Evolutionary conservation across 306 rosid species (phyloP).

Genomic region (Quercus agrifolia): DNA sequence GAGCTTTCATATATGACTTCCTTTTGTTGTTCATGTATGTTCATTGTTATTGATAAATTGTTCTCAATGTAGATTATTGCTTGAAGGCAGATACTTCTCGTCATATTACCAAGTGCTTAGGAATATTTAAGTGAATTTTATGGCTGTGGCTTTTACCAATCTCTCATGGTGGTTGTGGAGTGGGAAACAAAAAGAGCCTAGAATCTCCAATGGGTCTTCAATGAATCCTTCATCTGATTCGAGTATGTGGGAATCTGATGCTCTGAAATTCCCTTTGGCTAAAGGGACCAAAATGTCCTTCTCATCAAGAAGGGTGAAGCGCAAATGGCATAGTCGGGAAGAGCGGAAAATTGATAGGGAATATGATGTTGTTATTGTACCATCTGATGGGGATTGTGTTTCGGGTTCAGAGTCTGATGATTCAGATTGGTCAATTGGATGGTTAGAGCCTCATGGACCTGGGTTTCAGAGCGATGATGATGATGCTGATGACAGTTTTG

Average conservation of each 20-base stretch:
- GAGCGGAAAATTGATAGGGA: slow-evolving; percentile 79
- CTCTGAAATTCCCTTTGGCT: slow-evolving; percentile 63
- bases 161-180: slow-evolving; percentile 95
- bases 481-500: slow-evolving; percentile 80
- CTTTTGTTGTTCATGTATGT: not conserved
- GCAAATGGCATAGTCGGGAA: slow-evolving; percentile 89
- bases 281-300: slow-evolving; percentile 50
- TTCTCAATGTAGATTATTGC: slow-evolving; percentile 23
- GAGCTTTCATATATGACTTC: not conserved
- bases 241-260: slow-evolving; percentile 62
- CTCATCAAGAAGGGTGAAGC: slow-evolving; percentile 69
- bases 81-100: not conserved
- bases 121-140: slow-evolving; percentile 15
- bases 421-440: slow-evolving; percentile 96
- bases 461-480: slow-evolving; percentile 81
- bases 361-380: slow-evolving; percentile 84
- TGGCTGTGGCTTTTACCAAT: slow-evolving; percentile 82
- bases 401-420: slow-evolving; percentile 86
- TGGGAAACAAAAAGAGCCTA: slow-evolving; percentile 75
- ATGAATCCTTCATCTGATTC: slow-evolving; percentile 52
- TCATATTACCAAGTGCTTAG: not conserved
- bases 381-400: slow-evolving; percentile 88
- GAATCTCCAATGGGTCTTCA: slow-evolving; percentile 48
- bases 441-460: slow-evolving; percentile 97
- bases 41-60: slow-evolving; percentile 15